phyloP scores from a whole-genome alignment of 1,284 basidiomycete genomes.

The Ceratobasidium sp. region DNA sequence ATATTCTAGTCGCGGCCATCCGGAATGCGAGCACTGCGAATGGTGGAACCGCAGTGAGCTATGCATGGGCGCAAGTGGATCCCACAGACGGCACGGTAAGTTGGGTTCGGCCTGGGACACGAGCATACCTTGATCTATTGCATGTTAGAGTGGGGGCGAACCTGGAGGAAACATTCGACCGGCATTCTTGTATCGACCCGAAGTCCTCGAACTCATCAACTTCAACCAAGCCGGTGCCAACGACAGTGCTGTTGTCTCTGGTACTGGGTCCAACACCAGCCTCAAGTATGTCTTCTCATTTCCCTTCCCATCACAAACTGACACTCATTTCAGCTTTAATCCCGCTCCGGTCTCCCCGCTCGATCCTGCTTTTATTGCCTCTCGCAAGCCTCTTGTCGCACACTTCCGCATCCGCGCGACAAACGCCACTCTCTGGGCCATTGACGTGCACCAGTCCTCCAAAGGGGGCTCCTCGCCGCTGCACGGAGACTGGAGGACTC shows the following conservation, averaged over 20 bases:
- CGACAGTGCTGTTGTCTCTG: constrained; percentile 58
- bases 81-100: constrained; percentile 36
- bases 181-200: constrained; percentile 66
- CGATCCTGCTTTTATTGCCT: constrained; percentile 66
- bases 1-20: constrained; percentile 64
- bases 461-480: constrained; percentile 68
- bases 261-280: constrained; percentile 56
- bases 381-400: constrained; percentile 71
- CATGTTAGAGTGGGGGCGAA: constrained; percentile 69
- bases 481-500: constrained; percentile 68
- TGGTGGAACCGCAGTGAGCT: constrained; percentile 57
- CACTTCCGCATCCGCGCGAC: constrained; percentile 33
- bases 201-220: constrained; percentile 63
- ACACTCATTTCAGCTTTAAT: constrained; percentile 61
- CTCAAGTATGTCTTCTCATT: constrained; percentile 59
- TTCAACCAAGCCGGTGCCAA: constrained; percentile 63
- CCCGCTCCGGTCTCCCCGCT: constrained; percentile 71
- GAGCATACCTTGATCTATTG: constrained; percentile 47
- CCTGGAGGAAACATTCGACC: constrained; percentile 74
- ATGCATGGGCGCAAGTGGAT: constrained; percentile 59
- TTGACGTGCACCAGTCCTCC: constrained; percentile 70
- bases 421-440: constrained; percentile 53
- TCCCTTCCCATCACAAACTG: not conserved
- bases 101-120: not conserved
- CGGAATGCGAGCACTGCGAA: constrained; percentile 54